phyloP scores from a whole-genome alignment of 2,329 filamentous ascomycete genomes.

The Cytospora mali region DNA sequence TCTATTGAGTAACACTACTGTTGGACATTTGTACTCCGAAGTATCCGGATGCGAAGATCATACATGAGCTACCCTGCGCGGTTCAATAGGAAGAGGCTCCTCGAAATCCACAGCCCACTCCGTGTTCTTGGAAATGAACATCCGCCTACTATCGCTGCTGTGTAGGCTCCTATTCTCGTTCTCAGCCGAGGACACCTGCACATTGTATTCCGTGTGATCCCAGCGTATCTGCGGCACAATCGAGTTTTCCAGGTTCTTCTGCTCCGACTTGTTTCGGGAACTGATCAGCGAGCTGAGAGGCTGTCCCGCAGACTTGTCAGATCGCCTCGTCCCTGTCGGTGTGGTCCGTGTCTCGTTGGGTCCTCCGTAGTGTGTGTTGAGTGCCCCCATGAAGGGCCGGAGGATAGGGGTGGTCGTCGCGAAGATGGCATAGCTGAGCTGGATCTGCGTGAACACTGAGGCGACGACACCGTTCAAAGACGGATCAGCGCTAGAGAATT shows the following conservation, averaged over 20 bases:
- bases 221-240: slow-evolving; percentile 11
- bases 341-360: slow-evolving; percentile 1
- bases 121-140: slow-evolving; percentile 25
- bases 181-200: background rate
- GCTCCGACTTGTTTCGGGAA: background rate
- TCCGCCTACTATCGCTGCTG: slow-evolving; percentile 8
- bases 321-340: background rate
- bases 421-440: slow-evolving; percentile 45
- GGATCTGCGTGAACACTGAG: slow-evolving; percentile 42
- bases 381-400: slow-evolving; percentile 45
- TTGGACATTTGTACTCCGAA: background rate
- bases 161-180: slow-evolving; percentile 1
- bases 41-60: background rate
- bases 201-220: slow-evolving; percentile 21
- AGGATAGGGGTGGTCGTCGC: slow-evolving; percentile 46
- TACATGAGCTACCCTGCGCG: background rate
- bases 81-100: slow-evolving; percentile 17
- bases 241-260: background rate
- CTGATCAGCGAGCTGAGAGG: background rate
- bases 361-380: slow-evolving; percentile 39
- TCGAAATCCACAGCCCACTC: slow-evolving; percentile 21
- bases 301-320: background rate
- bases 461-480: slow-evolving; percentile 41
- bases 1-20: too few species aligned
- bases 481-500: slow-evolving; percentile 39